Evolutionary conservation across 2,329 filamentous ascomycete species (phyloP), one percentile per base, ranked within the genome.

Genomic region (Epichloe bromicola): DNA sequence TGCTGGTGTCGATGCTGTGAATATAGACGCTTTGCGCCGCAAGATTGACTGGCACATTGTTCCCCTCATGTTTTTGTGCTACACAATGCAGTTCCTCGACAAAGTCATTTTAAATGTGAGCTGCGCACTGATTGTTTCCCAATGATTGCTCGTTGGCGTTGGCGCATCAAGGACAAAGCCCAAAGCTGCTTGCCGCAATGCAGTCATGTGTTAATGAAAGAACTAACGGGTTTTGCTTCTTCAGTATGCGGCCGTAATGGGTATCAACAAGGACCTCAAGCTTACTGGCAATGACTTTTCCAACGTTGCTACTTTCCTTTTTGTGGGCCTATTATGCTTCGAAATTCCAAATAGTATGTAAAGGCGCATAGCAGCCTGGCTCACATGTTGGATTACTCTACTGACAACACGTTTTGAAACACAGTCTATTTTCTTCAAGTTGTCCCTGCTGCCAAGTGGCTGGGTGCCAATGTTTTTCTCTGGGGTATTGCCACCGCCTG

Each of bases 201-300:
- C 40, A 23, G 5, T 19, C 40, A 12, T 10, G 5, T 19, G 20
- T 23, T 6, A 3, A 12, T 23, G 23, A n/a, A 33, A 15, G 30
- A 36, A 36, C 51, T 54, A 30, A 40, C 37, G 45, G 34, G 37
- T 36, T 6, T 41, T 15, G 6, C 8, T 26, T 34, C 11, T n/a
- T 34, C 61, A 82, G 74, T 85, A 85, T 59, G 79, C 79, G 17
- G 77, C 76, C 53, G 79, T 85, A 48, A 85, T 85, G 81, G 79
- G 80, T 3, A 61, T 86, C 7, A 67, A 64, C 20, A 63, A 71
- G 48, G 78, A 82, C 52, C 69, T 68, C 30, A 66, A 73, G 0
- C 70, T 85, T 46, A 61, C 64, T 12, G 75, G 75, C 17, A 82
- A 83, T 53, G 72, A 84, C 46, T 84, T 83, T 61, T 77, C 76